phyloP scores from a whole-genome alignment of 2,329 filamentous ascomycete genomes.

The Botrytis medusae region DNA sequence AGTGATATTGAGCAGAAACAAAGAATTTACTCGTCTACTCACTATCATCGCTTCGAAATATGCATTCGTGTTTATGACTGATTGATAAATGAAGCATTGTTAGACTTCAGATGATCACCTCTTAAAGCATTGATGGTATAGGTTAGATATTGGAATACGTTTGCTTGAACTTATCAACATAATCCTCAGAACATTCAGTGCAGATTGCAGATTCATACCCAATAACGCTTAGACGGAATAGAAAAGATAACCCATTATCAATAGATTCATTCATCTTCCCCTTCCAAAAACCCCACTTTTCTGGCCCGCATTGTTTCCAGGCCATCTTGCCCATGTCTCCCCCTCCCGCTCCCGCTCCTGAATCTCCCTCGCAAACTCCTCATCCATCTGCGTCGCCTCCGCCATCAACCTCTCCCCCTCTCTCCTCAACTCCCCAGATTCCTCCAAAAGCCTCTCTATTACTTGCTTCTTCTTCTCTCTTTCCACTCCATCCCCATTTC shows the following conservation, averaged over 20 bases:
- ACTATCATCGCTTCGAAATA: too few relatives aligned
- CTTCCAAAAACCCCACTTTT: neutral
- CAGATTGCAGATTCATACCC: neutral
- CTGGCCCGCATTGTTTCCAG: neutral
- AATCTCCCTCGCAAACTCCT: conserved; percentile 34
- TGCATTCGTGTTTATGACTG: neutral
- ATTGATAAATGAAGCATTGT: neutral
- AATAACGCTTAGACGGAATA: neutral
- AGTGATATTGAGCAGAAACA: neutral
- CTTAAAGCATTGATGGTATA: neutral
- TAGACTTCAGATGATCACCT: neutral
- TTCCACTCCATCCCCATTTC: neutral
- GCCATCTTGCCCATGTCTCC: conserved; percentile 13
- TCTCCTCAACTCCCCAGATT: conserved; percentile 29
- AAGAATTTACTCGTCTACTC: too few relatives aligned
- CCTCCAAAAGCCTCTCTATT: conserved; percentile 31
- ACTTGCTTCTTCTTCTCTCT: conserved; percentile 17
- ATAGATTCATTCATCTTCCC: neutral
- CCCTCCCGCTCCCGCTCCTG: conserved; percentile 31
- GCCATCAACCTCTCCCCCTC: conserved; percentile 33
- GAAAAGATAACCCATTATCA: neutral
- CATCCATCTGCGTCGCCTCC: conserved; percentile 33
- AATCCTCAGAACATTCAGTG: neutral
- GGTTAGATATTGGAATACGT: neutral
- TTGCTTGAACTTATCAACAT: too few relatives aligned